These are phyloP conservation scores for Dactylellina leptospora DNA, from an alignment of 2,329 filamentous ascomycete species.

Conservation along the genomic window DNA sequence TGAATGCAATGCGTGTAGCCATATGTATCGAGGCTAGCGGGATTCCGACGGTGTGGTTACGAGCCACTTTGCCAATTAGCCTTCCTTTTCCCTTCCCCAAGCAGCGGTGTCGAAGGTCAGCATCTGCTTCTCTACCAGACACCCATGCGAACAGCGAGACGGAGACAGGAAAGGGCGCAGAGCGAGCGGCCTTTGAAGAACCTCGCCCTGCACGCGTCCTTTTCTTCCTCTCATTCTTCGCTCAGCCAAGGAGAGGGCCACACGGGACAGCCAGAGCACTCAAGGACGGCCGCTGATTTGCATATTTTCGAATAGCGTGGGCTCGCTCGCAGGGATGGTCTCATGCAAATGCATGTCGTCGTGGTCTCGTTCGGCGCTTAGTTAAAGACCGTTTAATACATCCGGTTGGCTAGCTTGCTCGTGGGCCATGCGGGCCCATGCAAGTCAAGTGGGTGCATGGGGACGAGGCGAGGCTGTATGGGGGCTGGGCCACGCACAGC, in stretches of 20 bases:
- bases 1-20: constrained; percentile 46
- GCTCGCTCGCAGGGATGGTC: constrained; percentile 35
- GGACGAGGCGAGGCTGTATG: not conserved
- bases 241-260: constrained; percentile 27
- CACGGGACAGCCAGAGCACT: constrained; percentile 18
- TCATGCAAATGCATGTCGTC: constrained; percentile 25
- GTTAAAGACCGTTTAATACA: constrained; percentile 13
- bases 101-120: constrained; percentile 29
- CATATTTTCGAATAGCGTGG: constrained; percentile 35
- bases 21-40: constrained; percentile 39
- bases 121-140: constrained; percentile 15
- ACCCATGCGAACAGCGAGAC: too few species aligned
- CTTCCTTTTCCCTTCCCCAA: constrained; percentile 30
- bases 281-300: constrained; percentile 22
- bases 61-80: constrained; percentile 50
- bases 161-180: too few species aligned
- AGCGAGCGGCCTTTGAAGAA: too few species aligned
- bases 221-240: too few species aligned
- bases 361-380: constrained; percentile 46
- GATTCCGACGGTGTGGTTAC: constrained; percentile 50
- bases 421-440: constrained; percentile 16
- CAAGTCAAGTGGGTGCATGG: not conserved
- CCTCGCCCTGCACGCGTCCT: constrained; percentile 35
- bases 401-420: constrained; percentile 45
- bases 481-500: not conserved